A percentile compares a stretch with the other conserved stretches of the same genome.
phyloP scores from a whole-genome alignment of 768 basidiomycete genomes.

The Russula olivacea region DNA sequence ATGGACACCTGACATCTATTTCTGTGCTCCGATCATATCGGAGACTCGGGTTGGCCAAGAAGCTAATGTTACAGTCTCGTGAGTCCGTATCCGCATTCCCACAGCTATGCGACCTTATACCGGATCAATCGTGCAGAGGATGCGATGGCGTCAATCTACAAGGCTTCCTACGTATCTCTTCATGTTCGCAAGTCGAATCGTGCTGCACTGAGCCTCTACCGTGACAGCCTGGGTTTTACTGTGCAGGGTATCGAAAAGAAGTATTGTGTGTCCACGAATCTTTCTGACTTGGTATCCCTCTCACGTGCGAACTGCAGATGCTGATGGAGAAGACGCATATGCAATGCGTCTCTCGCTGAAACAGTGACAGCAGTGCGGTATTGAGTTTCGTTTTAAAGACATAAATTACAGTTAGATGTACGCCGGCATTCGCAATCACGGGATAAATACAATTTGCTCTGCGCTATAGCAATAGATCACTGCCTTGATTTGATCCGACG shows the following conservation, averaged over 20 bases:
- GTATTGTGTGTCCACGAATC: conserved; percentile 64
- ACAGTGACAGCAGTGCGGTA: conserved; percentile 16
- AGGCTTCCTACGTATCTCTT: conserved; percentile 75
- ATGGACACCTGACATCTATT: conserved; percentile 96
- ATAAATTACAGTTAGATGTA: neutral
- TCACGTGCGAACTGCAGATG: conserved; percentile 47
- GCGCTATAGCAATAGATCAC: conserved; percentile 11
- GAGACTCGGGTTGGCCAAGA: conserved; percentile 88
- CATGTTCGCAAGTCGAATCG: conserved; percentile 95
- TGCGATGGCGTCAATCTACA: conserved; percentile 86
- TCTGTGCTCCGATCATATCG: conserved; percentile 88
- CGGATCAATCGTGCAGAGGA: conserved; percentile 51
- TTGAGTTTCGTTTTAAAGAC: neutral
- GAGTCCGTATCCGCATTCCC: conserved; percentile 31
- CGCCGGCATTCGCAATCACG: neutral
- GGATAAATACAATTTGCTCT: neutral
- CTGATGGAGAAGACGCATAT: conserved; percentile 92
- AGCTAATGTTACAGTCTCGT: conserved; percentile 92
- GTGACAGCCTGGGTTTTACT: conserved; percentile 84
- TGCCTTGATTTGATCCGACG: neutral
- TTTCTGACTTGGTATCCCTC: conserved; percentile 21
- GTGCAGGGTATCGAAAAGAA: conserved; percentile 81
- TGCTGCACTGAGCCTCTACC: conserved; percentile 83
- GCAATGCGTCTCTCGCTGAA: conserved; percentile 74
- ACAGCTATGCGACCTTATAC: neutral